Base-by-base conservation (phyloP, 2,329 filamentous ascomycete genomes). In the Arthroderma uncinatum region DNA sequence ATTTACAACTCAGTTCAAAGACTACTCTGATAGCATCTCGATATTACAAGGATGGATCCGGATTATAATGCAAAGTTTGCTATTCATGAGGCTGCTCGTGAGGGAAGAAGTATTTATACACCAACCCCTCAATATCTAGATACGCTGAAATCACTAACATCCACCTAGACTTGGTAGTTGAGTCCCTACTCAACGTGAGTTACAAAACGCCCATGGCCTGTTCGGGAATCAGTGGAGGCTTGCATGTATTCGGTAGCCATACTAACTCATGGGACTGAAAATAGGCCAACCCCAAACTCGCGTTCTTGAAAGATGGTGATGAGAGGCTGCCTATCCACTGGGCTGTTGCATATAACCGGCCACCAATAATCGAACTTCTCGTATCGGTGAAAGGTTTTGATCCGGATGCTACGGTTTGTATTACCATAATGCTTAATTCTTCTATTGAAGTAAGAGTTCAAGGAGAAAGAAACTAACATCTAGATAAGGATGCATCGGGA, bases 261-360 rank as follows among this genome's bases (percentile, higher is more conserved):
- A n/a, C 16, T 30, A 19, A 30, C 47, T 30, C 10, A 16, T 16
- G 14, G 1, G 14, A 14, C 1, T 10, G 53, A 42, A 36, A 44
- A 47, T 48, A 92, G 86, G 83, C 84, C 63, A 90, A 95, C 67
- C 84, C 87, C 1, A 91, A 87, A 66, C 81, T 94, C 39, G 84
- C 88, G 25, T 78, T 75, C 58, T 82, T 84, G 65, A 77, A 76
- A 66, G 93, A 98, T 66, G 85, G 88, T 53, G 93, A 98, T 70
- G 89, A 89, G 14, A 87, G 93, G 47, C 81, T 95, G 37, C 85
- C 93, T 1, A 83, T 97, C 58, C 93, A 98, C 77, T 98, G 93
- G 93, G 92, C 93, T 0, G 82, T 84, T 1, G 93, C 91, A 21
- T 86, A 87, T 71, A 94, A 93, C 69, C 85, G 83, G 63, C 73